Evolutionary conservation across 441 rosid genomes (phyloP), one percentile per base, ranked within the genome.

Genomic region (Francoa sonchifolia): DNA sequence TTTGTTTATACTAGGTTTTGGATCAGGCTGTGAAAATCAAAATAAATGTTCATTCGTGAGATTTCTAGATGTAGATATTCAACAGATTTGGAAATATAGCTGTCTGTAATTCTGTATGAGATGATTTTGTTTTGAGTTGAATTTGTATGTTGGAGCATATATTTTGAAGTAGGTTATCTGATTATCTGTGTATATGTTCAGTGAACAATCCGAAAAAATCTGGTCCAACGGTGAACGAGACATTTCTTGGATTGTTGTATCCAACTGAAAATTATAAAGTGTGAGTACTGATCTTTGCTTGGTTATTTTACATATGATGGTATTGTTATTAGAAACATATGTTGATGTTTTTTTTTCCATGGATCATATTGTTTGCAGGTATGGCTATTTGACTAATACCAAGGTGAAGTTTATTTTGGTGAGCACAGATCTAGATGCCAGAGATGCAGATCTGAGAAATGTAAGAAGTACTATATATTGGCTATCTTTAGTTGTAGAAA

Each of bases 181-280:
- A 23, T 27, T 2, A n/a, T 30, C 39, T 26, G 31, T 23, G 33
- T 6, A 17, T 55, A 38, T 62, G 44, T 50, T 3, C 68, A 81
- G 95, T 84, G 71, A 88, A 84, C 61, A 88, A 79, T 62, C 97
- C 94, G 0, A 88, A 75, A 51, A 88, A 76, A 59, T 81, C 88
- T 15, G 94, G 81, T 19, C 74, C 85, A 0, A 58, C 74, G 25
- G 39, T 79, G 63, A 88, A 88, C 10, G 97, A 88, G 59, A 81
- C 97, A 22, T 88, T 78, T 58, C 71, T 79, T 57, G 97, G 97
- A 1, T 54, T 88, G 66, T 90, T 88, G 15, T 84, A 79, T 73
- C 95, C 94, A 1, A 76, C 94, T 0, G 74, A 84, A 47, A 88
- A 79, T 63, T 84, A 88, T 62, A 81, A 88, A 88, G 94, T 84